Evolutionary conservation across 306 rosid genomes (phyloP).

Genomic region (Cucumis melo): DNA sequence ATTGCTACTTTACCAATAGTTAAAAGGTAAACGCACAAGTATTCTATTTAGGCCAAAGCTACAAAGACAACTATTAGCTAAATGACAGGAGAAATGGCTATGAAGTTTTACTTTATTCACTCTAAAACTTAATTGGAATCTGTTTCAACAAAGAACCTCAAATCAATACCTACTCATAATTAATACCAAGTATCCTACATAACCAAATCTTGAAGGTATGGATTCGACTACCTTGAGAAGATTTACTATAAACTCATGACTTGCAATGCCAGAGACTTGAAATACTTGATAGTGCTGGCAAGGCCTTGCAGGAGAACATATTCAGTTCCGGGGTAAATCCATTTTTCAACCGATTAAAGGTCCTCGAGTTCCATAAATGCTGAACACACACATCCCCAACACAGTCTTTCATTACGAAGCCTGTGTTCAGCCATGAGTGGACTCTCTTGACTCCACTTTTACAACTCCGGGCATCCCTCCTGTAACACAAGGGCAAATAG

Average conservation of each 20-base stretch:
- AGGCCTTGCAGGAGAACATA: constrained; percentile 26
- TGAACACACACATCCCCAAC: constrained; percentile 35
- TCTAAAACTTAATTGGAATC: neutral
- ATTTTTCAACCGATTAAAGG: constrained; percentile 33
- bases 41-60: neutral
- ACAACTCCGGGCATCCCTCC: constrained; percentile 80
- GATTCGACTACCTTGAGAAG: constrained; percentile 16
- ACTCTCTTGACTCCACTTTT: constrained; percentile 56
- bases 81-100: neutral
- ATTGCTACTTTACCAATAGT: neutral
- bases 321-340: constrained; percentile 8
- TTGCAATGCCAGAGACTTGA: constrained; percentile 36
- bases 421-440: constrained; percentile 77
- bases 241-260: constrained; percentile 20
- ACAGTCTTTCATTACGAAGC: constrained; percentile 35
- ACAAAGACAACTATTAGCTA: neutral
- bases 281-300: constrained; percentile 24
- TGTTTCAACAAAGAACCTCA: constrained; percentile 14
- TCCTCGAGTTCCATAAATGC: constrained; percentile 37
- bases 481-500: constrained; percentile 99
- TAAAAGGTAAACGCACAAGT: neutral
- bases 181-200: constrained; percentile 23
- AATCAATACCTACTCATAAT: constrained; percentile 13
- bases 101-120: neutral
- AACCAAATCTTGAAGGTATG: constrained; percentile 15